A percentile compares a stretch with the other conserved stretches of the same genome.
These are phyloP conservation scores for Mucor plumbeus DNA, from an alignment of 371 early-diverging fungal species.

Conservation along the genomic window DNA sequence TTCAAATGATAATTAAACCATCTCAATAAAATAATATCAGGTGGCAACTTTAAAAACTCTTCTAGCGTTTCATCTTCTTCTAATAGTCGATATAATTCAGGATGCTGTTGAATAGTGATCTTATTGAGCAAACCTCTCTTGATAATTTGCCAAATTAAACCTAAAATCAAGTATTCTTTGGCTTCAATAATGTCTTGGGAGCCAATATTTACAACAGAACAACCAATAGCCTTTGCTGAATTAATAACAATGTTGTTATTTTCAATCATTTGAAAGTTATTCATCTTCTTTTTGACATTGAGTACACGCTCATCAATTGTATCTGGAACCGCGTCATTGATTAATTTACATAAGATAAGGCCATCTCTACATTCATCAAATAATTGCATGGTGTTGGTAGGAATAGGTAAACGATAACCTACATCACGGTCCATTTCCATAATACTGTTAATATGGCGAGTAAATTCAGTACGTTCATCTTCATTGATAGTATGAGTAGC, in stretches of 20 bases:
- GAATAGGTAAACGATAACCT: conserved; percentile 82
- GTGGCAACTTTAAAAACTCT: conserved; percentile 84
- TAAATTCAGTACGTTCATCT: conserved; percentile 92
- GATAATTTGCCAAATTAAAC: conserved; percentile 96
- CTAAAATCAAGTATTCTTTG: conserved; percentile 89
- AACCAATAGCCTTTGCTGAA: conserved; percentile 95
- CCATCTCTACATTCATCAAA: conserved; percentile 94
- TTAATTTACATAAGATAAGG: conserved; percentile 88
- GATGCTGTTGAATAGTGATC: conserved; percentile 93
- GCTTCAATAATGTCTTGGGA: conserved; percentile 91
- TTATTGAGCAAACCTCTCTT: conserved; percentile 90
- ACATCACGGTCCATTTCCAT: conserved; percentile 80
- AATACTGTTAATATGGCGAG: conserved; percentile 86
- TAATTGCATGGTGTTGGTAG: conserved; percentile 85
- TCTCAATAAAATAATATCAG: conserved; percentile 90
- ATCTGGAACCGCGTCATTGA: conserved; percentile 89
- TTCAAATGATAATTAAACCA: conserved; percentile 97
- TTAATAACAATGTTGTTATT: conserved; percentile 95
- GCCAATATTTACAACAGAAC: conserved; percentile 93
- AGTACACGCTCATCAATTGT: conserved; percentile 96
- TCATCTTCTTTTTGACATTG: conserved; percentile 78
- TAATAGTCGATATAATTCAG: conserved; percentile 91
- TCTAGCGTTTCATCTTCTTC: conserved; percentile 89
- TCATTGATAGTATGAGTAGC: conserved; percentile 93
- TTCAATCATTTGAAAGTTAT: conserved; percentile 90